Evolutionary conservation across 1,284 basidiomycete genomes (phyloP), one percentile per base, ranked within the genome.

Genomic region (Apiotrichum domesticum): DNA sequence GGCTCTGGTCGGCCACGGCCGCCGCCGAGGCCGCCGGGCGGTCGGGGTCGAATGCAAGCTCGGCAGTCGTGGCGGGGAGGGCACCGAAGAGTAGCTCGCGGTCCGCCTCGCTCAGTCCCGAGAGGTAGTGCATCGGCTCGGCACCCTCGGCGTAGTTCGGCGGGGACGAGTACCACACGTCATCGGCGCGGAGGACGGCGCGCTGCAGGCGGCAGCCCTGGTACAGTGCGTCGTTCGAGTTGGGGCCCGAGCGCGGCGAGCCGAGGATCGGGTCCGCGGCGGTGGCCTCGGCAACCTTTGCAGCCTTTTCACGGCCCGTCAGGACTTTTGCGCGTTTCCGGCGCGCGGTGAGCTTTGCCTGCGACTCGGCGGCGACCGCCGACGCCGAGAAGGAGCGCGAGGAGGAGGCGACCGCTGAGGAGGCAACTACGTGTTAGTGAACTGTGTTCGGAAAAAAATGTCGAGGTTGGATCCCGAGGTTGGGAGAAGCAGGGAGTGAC

Each of bases 1-100:
- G 66, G 40, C 79, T 55, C 69, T 90, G 86, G 48, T 72, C 74
- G 29, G 40, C 52, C 5, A 56, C 62, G 4, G 33, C 53, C 5
- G 54, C 58, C 10, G 47, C 56, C 32, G 33, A 42, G 14, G 45
- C 34, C 7, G 54, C 54, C 0, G 52, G 56, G 4, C 58, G 51
- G 32, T 63, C 58, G 14, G 63, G 56, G 35, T 68, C 62, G 13
- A 55, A 67, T 33, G 59, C 52, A 10, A 72, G 62, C 32, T 66
- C 66, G 7, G 70, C 55, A 3, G 65, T 62, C 5, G 67, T 68
- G 33, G 69, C 62, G 0, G 75, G 75, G n/a, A 76, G 41, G 8
- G 71, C 69, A 9, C 70, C 68, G 50, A 77, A 73, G 5, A 77
- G 51, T 14, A 76, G 56, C 15, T 66, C 56, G 9, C 61, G 57